Percentiles rank a stretch among this genome's conserved stretches.
Evolutionary conservation across 2,329 filamentous ascomycete species (phyloP).

Genomic region (Diplodia mutila): DNA sequence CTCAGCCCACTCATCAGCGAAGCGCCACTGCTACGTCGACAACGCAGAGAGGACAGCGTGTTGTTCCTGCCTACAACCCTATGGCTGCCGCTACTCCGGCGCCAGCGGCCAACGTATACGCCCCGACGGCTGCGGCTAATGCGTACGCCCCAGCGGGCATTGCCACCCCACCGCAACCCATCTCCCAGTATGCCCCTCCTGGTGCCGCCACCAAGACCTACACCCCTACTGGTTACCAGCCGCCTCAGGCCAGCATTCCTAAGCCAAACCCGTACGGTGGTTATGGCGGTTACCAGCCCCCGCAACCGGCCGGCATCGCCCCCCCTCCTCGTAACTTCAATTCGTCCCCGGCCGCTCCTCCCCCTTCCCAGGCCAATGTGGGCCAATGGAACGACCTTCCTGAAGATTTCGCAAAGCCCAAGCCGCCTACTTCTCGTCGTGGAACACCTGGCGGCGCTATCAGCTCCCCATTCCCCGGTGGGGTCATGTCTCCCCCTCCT

Average conservation of each 20-base stretch:
- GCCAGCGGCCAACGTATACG: slow-evolving; percentile 34
- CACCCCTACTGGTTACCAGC: slow-evolving; percentile 59
- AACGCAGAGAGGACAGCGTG: slow-evolving; percentile 39
- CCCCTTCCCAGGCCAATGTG: slow-evolving; percentile 72
- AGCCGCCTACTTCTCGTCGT: slow-evolving; percentile 64
- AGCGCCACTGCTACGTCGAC: slow-evolving; percentile 44
- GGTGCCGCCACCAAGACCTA: slow-evolving; percentile 47
- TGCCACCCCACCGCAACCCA: slow-evolving; percentile 35
- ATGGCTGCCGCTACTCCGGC: slow-evolving; percentile 31
- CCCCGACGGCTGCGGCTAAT: slow-evolving; percentile 39
- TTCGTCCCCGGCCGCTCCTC: slow-evolving; percentile 65
- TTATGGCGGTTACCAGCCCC: slow-evolving; percentile 47
- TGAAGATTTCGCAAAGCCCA: slow-evolving; percentile 63
- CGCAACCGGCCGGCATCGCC: slow-evolving; percentile 50
- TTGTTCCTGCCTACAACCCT: slow-evolving; percentile 43
- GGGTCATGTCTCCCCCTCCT: slow-evolving; percentile 56
- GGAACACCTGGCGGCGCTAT: slow-evolving; percentile 74
- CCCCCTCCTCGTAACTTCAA: slow-evolving; percentile 69
- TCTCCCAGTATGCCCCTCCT: slow-evolving; percentile 40
- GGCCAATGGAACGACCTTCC: slow-evolving; percentile 96
- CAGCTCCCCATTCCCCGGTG: slow-evolving; percentile 74
- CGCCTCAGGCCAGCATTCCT: slow-evolving; percentile 36
- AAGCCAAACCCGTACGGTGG: slow-evolving; percentile 39
- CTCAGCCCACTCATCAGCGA: slow-evolving; percentile 46
- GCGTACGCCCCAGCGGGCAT: slow-evolving; percentile 40